phyloP scores from a whole-genome alignment of 2,329 filamentous ascomycete species.

The Sporothrix globosa region DNA sequence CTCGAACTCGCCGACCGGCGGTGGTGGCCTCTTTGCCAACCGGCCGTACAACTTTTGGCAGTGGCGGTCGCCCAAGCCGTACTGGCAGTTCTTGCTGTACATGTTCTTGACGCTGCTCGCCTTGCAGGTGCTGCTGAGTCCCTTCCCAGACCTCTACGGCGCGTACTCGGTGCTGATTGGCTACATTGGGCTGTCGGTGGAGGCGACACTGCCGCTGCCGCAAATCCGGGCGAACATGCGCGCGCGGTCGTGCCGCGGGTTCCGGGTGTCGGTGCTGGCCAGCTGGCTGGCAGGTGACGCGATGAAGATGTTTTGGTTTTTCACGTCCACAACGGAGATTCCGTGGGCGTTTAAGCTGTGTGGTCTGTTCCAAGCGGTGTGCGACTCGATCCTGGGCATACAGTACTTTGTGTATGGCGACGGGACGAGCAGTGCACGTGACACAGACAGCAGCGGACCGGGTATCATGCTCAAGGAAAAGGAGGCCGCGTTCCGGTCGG shows the following conservation, averaged over 20 bases:
- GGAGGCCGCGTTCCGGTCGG: slow-evolving; percentile 30
- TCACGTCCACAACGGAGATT: slow-evolving; percentile 69
- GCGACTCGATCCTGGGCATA: slow-evolving; percentile 72
- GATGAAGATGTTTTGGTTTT: slow-evolving; percentile 89
- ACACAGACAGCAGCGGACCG: neutral
- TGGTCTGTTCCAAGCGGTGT: slow-evolving; percentile 77
- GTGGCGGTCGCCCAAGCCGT: slow-evolving; percentile 73
- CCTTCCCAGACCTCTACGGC: slow-evolving; percentile 60
- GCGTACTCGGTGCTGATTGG: slow-evolving; percentile 71
- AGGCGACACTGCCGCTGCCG: slow-evolving; percentile 79
- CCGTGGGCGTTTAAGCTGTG: slow-evolving; percentile 81
- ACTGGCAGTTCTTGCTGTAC: slow-evolving; percentile 77
- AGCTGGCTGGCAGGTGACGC: slow-evolving; percentile 80
- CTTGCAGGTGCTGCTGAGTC: slow-evolving; percentile 68
- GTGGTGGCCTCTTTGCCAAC: slow-evolving; percentile 43
- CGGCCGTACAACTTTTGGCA: slow-evolving; percentile 82
- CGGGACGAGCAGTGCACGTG: slow-evolving; percentile 39
- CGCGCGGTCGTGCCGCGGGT: slow-evolving; percentile 72
- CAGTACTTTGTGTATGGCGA: slow-evolving; percentile 74
- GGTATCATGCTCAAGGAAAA: slow-evolving; percentile 33
- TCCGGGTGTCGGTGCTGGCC: slow-evolving; percentile 72
- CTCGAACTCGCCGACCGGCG: neutral
- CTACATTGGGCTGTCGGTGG: slow-evolving; percentile 74
- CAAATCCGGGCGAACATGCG: slow-evolving; percentile 74
- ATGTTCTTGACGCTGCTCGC: slow-evolving; percentile 63